phyloP scores from a whole-genome alignment of 2,329 filamentous ascomycete genomes.

The Neofusicoccum ribis region DNA sequence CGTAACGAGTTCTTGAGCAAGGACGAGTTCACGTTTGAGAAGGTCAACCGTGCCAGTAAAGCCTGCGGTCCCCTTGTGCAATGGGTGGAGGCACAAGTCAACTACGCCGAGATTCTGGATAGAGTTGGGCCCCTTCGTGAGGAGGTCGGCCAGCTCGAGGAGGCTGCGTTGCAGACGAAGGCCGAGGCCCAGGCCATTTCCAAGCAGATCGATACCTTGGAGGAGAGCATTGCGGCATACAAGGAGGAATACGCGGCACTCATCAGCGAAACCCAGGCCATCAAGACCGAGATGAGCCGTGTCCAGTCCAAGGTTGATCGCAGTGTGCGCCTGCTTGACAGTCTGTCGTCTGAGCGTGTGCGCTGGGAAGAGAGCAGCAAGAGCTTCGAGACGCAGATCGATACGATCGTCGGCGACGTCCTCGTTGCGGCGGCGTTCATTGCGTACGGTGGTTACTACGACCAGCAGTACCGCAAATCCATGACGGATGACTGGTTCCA shows the following conservation, averaged over 20 bases:
- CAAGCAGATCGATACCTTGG: slow-evolving; percentile 78
- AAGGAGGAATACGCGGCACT: slow-evolving; percentile 94
- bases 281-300: slow-evolving; percentile 94
- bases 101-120: slow-evolving; percentile 96
- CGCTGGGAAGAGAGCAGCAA: slow-evolving; percentile 98
- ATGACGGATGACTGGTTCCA: slow-evolving; percentile 98
- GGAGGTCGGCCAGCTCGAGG: slow-evolving; percentile 84
- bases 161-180: slow-evolving; percentile 87
- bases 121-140: slow-evolving; percentile 88
- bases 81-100: slow-evolving; percentile 95
- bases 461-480: slow-evolving; percentile 94
- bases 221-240: slow-evolving; percentile 89
- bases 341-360: slow-evolving; percentile 85
- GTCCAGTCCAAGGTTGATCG: slow-evolving; percentile 98
- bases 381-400: slow-evolving; percentile 97
- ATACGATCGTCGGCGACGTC: slow-evolving; percentile 92
- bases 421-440: slow-evolving; percentile 95
- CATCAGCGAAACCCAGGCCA: slow-evolving; percentile 95
- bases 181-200: slow-evolving; percentile 90
- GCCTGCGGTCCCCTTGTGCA: slow-evolving; percentile 95
- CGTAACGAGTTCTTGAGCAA: slow-evolving; percentile 87
- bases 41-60: slow-evolving; percentile 93
- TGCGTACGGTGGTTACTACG: slow-evolving; percentile 94
- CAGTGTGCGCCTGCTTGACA: slow-evolving; percentile 90
- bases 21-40: slow-evolving; percentile 93